Evolutionary conservation across 2,329 filamentous ascomycete species (phyloP).

Genomic region (Talaromyces pinophilus): DNA sequence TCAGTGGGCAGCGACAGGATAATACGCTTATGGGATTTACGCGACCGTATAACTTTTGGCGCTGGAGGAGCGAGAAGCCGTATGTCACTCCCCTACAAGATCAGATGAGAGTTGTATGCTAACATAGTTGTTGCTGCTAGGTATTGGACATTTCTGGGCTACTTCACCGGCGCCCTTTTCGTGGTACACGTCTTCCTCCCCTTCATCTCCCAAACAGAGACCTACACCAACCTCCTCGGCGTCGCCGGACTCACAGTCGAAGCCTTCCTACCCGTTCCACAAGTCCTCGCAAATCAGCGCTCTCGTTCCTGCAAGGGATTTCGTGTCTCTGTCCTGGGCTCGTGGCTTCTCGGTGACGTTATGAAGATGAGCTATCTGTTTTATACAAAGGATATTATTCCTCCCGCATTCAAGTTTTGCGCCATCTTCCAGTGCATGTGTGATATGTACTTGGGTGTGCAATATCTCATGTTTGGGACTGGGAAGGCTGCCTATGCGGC

Average conservation of each 20-base stretch:
- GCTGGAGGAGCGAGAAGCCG: conserved; percentile 59
- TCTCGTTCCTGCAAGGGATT: conserved; percentile 53
- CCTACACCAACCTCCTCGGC: conserved; percentile 49
- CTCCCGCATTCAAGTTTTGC: conserved; percentile 52
- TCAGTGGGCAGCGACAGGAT: conserved; percentile 35
- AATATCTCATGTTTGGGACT: conserved; percentile 51
- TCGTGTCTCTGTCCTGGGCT: conserved; percentile 49
- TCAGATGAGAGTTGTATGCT: background rate
- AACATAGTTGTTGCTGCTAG: conserved; percentile 26
- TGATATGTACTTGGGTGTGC: conserved; percentile 50
- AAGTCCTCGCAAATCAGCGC: conserved; percentile 51
- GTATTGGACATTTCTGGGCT: conserved; percentile 61
- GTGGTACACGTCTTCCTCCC: conserved; percentile 57
- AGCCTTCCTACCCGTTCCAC: conserved; percentile 50
- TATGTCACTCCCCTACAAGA: conserved; percentile 35
- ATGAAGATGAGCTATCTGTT: conserved; percentile 57
- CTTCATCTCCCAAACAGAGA: conserved; percentile 44
- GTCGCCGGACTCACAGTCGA: conserved; percentile 51
- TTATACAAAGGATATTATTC: conserved; percentile 44
- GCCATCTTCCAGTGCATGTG: conserved; percentile 53
- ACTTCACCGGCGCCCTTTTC: conserved; percentile 53
- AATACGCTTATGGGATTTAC: conserved; percentile 34
- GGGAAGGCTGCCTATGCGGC: conserved; percentile 31
- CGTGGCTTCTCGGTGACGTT: conserved; percentile 52
- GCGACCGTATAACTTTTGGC: conserved; percentile 64